Conservation (phyloP, 78 protist species). For the Protostelium mycophagum region DNA sequence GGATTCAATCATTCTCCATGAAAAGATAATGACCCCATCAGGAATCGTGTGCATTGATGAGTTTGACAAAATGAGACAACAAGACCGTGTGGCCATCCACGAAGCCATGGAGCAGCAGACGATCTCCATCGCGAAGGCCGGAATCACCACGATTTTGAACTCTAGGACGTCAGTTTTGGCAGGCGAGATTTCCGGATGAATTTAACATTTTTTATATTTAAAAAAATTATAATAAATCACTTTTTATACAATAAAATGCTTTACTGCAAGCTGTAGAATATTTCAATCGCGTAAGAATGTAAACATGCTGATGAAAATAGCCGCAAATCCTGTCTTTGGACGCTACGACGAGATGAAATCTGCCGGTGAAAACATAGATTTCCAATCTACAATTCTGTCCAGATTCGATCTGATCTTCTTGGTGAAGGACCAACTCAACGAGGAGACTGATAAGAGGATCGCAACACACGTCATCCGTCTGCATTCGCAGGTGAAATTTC, state of each 20-base stretch:
- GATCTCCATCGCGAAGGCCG: slow-evolving; percentile 98
- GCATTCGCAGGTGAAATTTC: background rate
- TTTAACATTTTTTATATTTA: too few relatives aligned
- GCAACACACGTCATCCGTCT: slow-evolving; percentile 24
- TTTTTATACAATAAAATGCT: too few relatives aligned
- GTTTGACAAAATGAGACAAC: slow-evolving; percentile 95
- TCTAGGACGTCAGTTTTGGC: slow-evolving; percentile 98
- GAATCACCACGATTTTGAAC: slow-evolving; percentile 99
- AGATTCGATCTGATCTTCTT: slow-evolving; percentile 99
- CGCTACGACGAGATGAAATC: slow-evolving; percentile 87
- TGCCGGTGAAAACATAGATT: slow-evolving; percentile 83
- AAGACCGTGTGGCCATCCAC: slow-evolving; percentile 95
- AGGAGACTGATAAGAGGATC: slow-evolving; percentile 64
- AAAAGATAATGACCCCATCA: too few relatives aligned
- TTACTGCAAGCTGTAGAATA: too few relatives aligned
- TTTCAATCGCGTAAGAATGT: too few relatives aligned
- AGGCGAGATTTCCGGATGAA: too few relatives aligned
- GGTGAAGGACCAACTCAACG: slow-evolving; percentile 80
- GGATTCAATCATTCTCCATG: too few relatives aligned
- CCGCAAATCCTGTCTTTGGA: slow-evolving; percentile 99
- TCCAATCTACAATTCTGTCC: slow-evolving; percentile 96
- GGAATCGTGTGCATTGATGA: slow-evolving; percentile 97
- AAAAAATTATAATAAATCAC: too few relatives aligned
- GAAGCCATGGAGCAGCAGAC: slow-evolving; percentile 99
- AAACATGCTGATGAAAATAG: too few relatives aligned